A percentile compares a stretch with the other conserved stretches of the same genome.
phyloP scores from a whole-genome alignment of 1,284 basidiomycete genomes.

The Ceratobasidium sp. region DNA sequence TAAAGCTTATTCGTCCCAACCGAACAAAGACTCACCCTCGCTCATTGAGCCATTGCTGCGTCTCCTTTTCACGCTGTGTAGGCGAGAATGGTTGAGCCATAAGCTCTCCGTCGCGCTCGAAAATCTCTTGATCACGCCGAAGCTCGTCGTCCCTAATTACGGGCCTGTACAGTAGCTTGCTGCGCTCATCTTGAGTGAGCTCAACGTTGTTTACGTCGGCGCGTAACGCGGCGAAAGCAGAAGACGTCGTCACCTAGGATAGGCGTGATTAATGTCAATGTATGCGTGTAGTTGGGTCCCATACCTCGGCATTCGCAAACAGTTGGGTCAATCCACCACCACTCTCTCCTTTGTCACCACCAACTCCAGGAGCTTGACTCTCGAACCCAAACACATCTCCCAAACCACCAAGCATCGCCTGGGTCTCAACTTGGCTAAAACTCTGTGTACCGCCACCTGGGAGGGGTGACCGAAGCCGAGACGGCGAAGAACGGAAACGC shows the following conservation, averaged over 20 bases:
- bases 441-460: slow-evolving; percentile 8
- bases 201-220: background rate
- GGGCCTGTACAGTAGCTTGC: slow-evolving; percentile 12
- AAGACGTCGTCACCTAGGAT: background rate
- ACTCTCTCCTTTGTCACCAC: background rate
- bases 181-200: slow-evolving; percentile 26
- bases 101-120: slow-evolving; percentile 28
- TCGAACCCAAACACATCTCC: slow-evolving; percentile 30
- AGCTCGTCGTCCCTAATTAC: slow-evolving; percentile 4
- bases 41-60: slow-evolving; percentile 17
- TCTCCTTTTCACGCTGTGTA: slow-evolving; percentile 9
- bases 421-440: slow-evolving; percentile 21
- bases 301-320: slow-evolving; percentile 23
- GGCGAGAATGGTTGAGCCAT: slow-evolving; percentile 31
- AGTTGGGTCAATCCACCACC: slow-evolving; percentile 29
- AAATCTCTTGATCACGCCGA: slow-evolving; percentile 17
- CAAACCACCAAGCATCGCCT: slow-evolving; percentile 25
- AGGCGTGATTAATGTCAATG: background rate
- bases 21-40: background rate
- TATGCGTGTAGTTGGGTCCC: slow-evolving; percentile 5
- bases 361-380: background rate
- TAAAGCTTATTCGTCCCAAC: background rate
- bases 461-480: slow-evolving; percentile 5
- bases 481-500: slow-evolving; percentile 2
- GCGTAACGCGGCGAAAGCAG: slow-evolving; percentile 12